Base-by-base conservation (phyloP, 768 basidiomycete genomes). In the Mycena metata region DNA sequence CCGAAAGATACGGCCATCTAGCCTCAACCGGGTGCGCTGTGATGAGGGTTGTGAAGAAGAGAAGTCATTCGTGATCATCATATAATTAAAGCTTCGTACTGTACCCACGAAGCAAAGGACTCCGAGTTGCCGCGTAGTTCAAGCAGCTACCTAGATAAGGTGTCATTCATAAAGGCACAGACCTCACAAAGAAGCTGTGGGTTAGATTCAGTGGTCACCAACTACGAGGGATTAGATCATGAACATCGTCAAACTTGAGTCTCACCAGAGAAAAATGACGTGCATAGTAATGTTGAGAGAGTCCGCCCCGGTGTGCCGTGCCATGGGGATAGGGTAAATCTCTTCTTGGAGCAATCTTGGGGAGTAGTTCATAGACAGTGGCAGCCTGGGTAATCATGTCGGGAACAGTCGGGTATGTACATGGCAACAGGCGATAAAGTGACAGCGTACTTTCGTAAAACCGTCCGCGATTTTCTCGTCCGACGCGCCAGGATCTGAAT, bases 1-100 rank as follows among this genome's bases (percentile, higher is more conserved):
- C 60, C 60, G 51, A 62, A 43, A 12, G 51, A 15, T 52, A 36
- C 51, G 61, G 61, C 33, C 51, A n/a, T 45, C 3, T 46, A 45
- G 30, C n/a, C 35, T 51, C 21, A 41, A 30, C 16, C 61, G 61
- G 61, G 52, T 54, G 42, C 61, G 51, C 15, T 39, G 33, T 60
- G 35, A 60, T 49, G 13, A 12, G 30, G 42, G 51, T 46, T 9
- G 43, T 51, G 35, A 41, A 21, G 61, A 55, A 33, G 17, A 5
- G 24, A 41, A 41, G 33, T 62, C 60, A 39, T 11, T 24, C 23
- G 43, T 43, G 30, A 35, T 58, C 30, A n/a, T 52, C n/a, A 17
- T 30, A 41, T 63, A 46, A 63, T 11, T 13, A 17, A 52, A 19
- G 7, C n/a, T 30, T 59, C 35, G 10, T 21, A 47, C 45, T 60